Evolutionary conservation across 371 early-diverging fungal genomes (phyloP).

Genomic region (Coemansia sp.): DNA sequence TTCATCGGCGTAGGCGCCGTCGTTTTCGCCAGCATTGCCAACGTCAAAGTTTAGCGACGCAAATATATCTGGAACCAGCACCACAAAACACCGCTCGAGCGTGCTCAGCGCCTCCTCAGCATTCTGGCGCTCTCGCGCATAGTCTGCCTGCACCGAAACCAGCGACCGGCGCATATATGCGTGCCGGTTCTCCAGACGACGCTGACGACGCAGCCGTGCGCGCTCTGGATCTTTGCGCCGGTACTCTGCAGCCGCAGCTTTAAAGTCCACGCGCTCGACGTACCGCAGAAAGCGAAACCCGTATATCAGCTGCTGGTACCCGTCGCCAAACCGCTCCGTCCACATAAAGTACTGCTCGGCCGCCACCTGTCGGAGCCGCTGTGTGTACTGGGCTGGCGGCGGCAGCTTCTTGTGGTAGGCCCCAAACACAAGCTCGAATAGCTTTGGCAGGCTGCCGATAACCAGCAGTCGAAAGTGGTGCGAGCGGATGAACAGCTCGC

Average conservation of each 20-base stretch:
- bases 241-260: constrained; percentile 41
- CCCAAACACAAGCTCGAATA: constrained; percentile 61
- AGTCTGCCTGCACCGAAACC: constrained; percentile 53
- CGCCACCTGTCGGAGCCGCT: constrained; percentile 56
- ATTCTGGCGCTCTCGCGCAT: constrained; percentile 50
- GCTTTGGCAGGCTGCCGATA: constrained; percentile 57
- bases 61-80: constrained; percentile 32
- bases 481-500: constrained; percentile 66
- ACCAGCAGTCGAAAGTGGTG: constrained; percentile 62
- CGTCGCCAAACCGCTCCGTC: constrained; percentile 59
- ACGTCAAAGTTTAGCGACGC: background rate
- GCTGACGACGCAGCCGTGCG: constrained; percentile 26
- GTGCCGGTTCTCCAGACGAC: constrained; percentile 16
- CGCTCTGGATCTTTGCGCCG: constrained; percentile 31
- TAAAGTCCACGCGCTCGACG: constrained; percentile 52
- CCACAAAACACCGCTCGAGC: constrained; percentile 25
- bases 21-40: background rate
- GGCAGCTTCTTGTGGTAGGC: constrained; percentile 59
- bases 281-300: constrained; percentile 60
- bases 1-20: background rate
- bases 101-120: constrained; percentile 44
- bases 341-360: constrained; percentile 60
- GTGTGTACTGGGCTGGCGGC: constrained; percentile 58
- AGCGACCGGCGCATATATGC: constrained; percentile 23
- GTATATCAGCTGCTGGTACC: constrained; percentile 57